phyloP scores from a whole-genome alignment of 1,284 basidiomycete genomes.

The Trichosporon ovoides region DNA sequence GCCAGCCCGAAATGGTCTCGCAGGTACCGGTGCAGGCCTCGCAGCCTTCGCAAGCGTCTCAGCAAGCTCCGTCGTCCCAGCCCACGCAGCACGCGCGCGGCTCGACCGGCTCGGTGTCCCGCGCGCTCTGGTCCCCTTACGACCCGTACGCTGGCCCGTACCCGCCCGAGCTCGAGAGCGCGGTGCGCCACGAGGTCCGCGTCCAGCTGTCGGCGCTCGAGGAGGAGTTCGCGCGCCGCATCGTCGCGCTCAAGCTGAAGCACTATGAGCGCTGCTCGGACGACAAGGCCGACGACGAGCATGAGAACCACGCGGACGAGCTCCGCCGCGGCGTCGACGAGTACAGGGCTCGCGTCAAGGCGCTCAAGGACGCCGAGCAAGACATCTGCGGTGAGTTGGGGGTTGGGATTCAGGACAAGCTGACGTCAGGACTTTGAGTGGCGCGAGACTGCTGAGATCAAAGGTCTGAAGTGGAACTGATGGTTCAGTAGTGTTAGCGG shows the following conservation, averaged over 20 bases:
- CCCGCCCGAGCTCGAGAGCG: neutral
- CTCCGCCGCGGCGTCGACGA: neutral
- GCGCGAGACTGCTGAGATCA: too few species aligned
- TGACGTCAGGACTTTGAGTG: neutral
- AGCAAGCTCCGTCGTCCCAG: too few species aligned
- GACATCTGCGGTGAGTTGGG: neutral
- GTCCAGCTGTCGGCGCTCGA: neutral
- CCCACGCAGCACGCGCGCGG: neutral
- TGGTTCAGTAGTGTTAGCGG: too few species aligned
- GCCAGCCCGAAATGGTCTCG: too few species aligned
- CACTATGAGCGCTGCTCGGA: neutral
- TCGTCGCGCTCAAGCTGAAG: neutral
- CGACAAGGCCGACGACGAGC: neutral
- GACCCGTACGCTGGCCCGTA: neutral
- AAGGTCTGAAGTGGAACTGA: too few species aligned
- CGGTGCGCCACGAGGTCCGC: neutral
- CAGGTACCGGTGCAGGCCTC: too few species aligned
- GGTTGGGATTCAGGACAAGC: neutral
- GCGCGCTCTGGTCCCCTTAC: neutral
- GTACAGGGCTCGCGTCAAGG: neutral
- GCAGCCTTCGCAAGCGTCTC: too few species aligned
- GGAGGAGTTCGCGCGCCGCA: neutral
- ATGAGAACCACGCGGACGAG: neutral
- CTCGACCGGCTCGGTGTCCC: neutral
- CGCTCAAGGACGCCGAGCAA: neutral